Base-by-base conservation (phyloP, 371 early-diverging fungal species). In the Mortierella sp. region DNA sequence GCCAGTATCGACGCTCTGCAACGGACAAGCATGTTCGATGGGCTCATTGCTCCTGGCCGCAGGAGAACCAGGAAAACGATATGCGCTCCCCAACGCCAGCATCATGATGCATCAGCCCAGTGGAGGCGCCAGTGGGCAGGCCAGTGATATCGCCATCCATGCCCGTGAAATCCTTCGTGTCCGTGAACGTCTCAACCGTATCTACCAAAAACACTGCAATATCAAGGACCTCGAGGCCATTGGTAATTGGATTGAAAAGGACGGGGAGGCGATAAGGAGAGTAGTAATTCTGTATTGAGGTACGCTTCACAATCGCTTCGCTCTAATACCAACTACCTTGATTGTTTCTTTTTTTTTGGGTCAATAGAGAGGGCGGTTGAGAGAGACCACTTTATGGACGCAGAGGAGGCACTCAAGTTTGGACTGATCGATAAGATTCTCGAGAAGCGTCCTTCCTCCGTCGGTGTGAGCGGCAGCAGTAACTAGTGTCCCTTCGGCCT, bases 81-180 rank as follows among this genome's bases (percentile, higher is more conserved):
- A 91, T 75, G 92, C 97, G 31, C 90, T 99, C 37, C 98, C 98
- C 19, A 95, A 99, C 87, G 93, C 98, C 24, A 93, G 96, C 5
- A 95, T 98, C 46, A 99, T 98, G 99, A 94, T 99, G 77, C 99
- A 99, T 82, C 99, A 98, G 87, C 98, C 98, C 8, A 95, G 95
- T 69, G 99, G 99, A 26, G 98, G 99, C 24, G 98, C 98, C n/a
- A 89, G 92, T 57, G 98, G 99, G 13, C 99, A 98, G 88, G 99
- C 99, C 5, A 94, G 96, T 59, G 99, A 99, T 84, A 98, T 99
- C 83, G 98, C 96, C 14, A 99, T 98, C 76, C 98, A 98, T 80
- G 99, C 99, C 6, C 90, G 96, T 26, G 99, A 99, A 89, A 99
- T 99, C 71, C 89, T 99, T 57, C 93, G 96, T 48, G 94, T 96